phyloP scores from a whole-genome alignment of 108 stramenopile species.

The Cyclotella baltica region DNA sequence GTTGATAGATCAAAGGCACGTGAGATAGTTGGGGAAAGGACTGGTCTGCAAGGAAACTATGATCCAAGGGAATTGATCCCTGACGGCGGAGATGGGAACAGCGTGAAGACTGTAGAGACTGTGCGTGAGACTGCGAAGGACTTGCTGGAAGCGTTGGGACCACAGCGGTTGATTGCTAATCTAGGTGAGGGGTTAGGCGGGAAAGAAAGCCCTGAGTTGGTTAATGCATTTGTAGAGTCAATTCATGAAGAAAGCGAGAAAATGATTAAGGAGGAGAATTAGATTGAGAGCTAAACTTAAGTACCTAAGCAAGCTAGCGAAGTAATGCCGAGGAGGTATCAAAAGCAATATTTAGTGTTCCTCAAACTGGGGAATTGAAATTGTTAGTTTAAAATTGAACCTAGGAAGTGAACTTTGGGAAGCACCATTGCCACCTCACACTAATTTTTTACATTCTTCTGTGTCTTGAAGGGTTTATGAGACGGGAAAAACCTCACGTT shows the following conservation, averaged over 20 bases:
- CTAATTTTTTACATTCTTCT: too few relatives aligned
- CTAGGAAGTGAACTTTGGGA: too few relatives aligned
- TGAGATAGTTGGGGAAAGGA: slow-evolving; percentile 59
- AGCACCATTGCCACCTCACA: too few relatives aligned
- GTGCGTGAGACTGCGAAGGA: slow-evolving; percentile 75
- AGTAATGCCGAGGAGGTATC: neutral
- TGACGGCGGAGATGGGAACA: slow-evolving; percentile 40
- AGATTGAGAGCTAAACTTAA: neutral
- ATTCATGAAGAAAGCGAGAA: slow-evolving; percentile 88
- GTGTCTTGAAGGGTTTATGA: too few relatives aligned
- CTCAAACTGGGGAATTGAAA: too few relatives aligned
- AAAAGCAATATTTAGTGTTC: too few relatives aligned
- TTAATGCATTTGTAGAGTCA: slow-evolving; percentile 87
- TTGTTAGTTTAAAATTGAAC: too few relatives aligned
- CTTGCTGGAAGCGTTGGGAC: slow-evolving; percentile 83
- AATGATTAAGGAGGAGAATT: slow-evolving; percentile 60
- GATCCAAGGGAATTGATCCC: slow-evolving; percentile 83
- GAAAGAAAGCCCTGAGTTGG: slow-evolving; percentile 89
- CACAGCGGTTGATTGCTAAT: slow-evolving; percentile 93
- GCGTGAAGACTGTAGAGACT: slow-evolving; percentile 72
- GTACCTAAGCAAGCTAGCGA: neutral
- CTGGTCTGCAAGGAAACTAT: slow-evolving; percentile 91
- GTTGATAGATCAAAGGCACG: slow-evolving; percentile 78
- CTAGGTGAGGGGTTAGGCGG: slow-evolving; percentile 95
- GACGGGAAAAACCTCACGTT: too few relatives aligned